Percentiles rank a stretch among this genome's conserved stretches.
Evolutionary conservation across 2,329 filamentous ascomycete species (phyloP).

Genomic region (Ophiostoma sp.): DNA sequence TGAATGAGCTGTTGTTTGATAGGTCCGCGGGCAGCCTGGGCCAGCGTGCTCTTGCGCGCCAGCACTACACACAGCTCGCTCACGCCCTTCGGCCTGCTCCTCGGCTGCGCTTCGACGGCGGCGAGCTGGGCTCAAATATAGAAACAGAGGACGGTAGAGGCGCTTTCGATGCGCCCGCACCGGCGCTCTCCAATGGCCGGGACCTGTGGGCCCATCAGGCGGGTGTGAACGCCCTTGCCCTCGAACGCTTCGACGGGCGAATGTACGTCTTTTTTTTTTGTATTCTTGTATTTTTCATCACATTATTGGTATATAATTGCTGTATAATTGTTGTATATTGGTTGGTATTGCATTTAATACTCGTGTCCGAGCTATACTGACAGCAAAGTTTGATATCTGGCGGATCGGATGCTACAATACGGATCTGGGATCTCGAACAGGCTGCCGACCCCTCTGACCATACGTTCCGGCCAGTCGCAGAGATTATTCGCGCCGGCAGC

Average conservation of each 20-base stretch:
- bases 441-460: slow-evolving; percentile 39
- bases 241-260: slow-evolving; percentile 76
- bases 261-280: slow-evolving; percentile 43
- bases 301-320: no score
- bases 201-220: slow-evolving; percentile 63
- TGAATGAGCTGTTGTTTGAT: slow-evolving; percentile 4
- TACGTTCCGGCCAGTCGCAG: slow-evolving; percentile 51
- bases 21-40: slow-evolving; percentile 60
- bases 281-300: no score
- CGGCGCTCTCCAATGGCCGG: neutral
- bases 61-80: slow-evolving; percentile 61
- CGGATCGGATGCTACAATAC: slow-evolving; percentile 77
- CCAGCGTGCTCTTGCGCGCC: slow-evolving; percentile 59
- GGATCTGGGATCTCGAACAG: slow-evolving; percentile 78
- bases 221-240: slow-evolving; percentile 70
- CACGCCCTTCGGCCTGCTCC: slow-evolving; percentile 63
- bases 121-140: slow-evolving; percentile 38
- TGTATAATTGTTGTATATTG: no score
- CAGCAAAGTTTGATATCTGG: slow-evolving; percentile 67
- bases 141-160: slow-evolving; percentile 26
- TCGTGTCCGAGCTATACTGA: neutral
- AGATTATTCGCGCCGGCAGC: slow-evolving; percentile 23
- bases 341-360: no score
- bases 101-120: slow-evolving; percentile 65
- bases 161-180: neutral